Evolutionary conservation across 176 grass and related monocot species (phyloP).

Genomic region (Musa schizocarpa): DNA sequence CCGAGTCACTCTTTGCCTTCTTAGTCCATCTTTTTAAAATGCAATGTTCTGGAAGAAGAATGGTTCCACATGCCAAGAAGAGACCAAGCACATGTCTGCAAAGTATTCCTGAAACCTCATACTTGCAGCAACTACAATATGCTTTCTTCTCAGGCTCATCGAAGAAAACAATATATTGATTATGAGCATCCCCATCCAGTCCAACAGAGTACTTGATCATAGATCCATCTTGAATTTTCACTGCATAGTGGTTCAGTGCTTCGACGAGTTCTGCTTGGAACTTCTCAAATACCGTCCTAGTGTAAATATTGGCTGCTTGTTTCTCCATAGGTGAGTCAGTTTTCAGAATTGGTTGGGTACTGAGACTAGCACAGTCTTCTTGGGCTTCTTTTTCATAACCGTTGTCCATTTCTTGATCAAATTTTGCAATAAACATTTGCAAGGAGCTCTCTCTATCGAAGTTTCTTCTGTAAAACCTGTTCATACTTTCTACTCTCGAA

Average conservation of each 20-base stretch:
- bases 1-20: constrained; percentile 53
- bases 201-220: constrained; percentile 71
- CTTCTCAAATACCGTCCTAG: constrained; percentile 50
- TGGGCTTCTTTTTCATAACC: constrained; percentile 46
- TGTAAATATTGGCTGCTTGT: constrained; percentile 71
- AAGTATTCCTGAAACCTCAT: constrained; percentile 55
- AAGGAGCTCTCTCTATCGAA: constrained; percentile 43
- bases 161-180: constrained; percentile 51
- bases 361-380: constrained; percentile 42
- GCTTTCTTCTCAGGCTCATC: constrained; percentile 59
- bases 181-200: constrained; percentile 34
- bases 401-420: constrained; percentile 57
- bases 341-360: constrained; percentile 53
- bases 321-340: constrained; percentile 61
- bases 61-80: constrained; percentile 42
- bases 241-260: constrained; percentile 49
- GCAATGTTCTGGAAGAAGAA: constrained; percentile 57
- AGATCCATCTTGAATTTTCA: constrained; percentile 67
- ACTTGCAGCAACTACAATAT: constrained; percentile 75
- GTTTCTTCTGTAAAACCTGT: constrained; percentile 55
- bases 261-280: constrained; percentile 77
- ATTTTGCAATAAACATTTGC: constrained; percentile 46
- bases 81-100: constrained; percentile 79
- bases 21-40: constrained; percentile 74
- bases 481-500: constrained; percentile 41